Evolutionary conservation across 108 stramenopile species (phyloP).

Genomic region (Stephanodiscus minutulus): DNA sequence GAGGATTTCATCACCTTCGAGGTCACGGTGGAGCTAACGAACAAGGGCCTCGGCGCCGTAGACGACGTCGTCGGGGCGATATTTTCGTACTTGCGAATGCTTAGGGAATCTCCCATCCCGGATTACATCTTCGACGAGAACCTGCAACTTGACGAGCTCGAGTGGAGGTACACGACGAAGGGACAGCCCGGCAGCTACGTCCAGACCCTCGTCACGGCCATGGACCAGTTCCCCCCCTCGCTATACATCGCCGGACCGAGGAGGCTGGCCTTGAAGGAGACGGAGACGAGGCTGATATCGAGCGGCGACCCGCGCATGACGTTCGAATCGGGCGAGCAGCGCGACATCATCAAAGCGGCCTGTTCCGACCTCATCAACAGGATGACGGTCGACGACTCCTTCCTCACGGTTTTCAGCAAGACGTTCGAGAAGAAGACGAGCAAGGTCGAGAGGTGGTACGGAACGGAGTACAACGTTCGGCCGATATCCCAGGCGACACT

Average conservation of each 20-base stretch:
- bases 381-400: constrained; percentile 74
- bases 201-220: constrained; percentile 65
- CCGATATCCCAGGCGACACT: constrained; percentile 55
- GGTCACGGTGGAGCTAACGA: constrained; percentile 77
- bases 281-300: constrained; percentile 36
- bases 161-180: constrained; percentile 76
- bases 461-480: constrained; percentile 70
- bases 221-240: constrained; percentile 70
- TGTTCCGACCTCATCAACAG: constrained; percentile 42
- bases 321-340: constrained; percentile 61
- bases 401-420: constrained; percentile 75
- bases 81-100: constrained; percentile 77
- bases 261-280: constrained; percentile 59
- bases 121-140: constrained; percentile 79
- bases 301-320: constrained; percentile 55
- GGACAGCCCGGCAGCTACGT: constrained; percentile 58
- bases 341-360: constrained; percentile 47
- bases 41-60: constrained; percentile 64
- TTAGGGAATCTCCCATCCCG: constrained; percentile 59
- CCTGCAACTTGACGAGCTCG: constrained; percentile 73
- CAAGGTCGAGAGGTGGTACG: constrained; percentile 81
- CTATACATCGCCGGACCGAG: constrained; percentile 79
- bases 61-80: constrained; percentile 72
- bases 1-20: constrained; percentile 83
- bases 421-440: constrained; percentile 69